phyloP scores from a whole-genome alignment of 768 basidiomycete genomes.

The Candolleomyces aberdarensis region DNA sequence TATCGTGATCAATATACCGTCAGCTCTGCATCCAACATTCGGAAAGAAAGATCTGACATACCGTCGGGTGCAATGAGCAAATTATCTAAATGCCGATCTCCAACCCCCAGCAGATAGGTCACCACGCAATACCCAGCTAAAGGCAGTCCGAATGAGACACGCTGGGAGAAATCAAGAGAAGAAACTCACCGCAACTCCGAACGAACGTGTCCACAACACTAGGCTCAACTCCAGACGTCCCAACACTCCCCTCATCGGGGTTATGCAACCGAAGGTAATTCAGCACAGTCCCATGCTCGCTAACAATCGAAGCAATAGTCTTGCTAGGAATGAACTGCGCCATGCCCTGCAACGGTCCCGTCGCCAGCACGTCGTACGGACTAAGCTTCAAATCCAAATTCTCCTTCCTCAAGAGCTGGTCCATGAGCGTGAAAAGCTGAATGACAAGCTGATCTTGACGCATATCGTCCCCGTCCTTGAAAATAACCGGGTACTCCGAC shows the following conservation, averaged over 20 bases:
- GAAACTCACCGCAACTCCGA: constrained; percentile 81
- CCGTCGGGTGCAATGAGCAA: constrained; percentile 91
- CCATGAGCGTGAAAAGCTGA: constrained; percentile 99
- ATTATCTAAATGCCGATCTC: constrained; percentile 96
- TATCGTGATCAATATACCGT: neutral
- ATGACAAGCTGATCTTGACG: constrained; percentile 98
- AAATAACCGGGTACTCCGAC: constrained; percentile 89
- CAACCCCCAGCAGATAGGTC: constrained; percentile 94
- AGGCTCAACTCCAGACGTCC: constrained; percentile 93
- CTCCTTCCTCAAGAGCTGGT: constrained; percentile 87
- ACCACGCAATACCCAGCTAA: constrained; percentile 97
- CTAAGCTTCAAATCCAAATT: constrained; percentile 90
- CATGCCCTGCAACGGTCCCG: constrained; percentile 92
- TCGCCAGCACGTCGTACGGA: constrained; percentile 92
- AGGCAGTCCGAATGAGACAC: neutral
- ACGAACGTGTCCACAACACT: constrained; percentile 95
- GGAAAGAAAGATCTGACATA: constrained; percentile 21
- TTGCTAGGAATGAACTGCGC: constrained; percentile 94
- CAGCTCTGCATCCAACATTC: neutral
- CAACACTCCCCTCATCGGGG: constrained; percentile 93
- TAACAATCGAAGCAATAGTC: constrained; percentile 91
- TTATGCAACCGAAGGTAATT: constrained; percentile 84
- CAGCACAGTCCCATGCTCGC: constrained; percentile 83
- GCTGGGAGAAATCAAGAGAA: neutral
- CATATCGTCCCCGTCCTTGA: constrained; percentile 99